These are phyloP conservation scores for Agaricus blazei DNA, from an alignment of 768 basidiomycete genomes.

Conservation along the genomic window DNA sequence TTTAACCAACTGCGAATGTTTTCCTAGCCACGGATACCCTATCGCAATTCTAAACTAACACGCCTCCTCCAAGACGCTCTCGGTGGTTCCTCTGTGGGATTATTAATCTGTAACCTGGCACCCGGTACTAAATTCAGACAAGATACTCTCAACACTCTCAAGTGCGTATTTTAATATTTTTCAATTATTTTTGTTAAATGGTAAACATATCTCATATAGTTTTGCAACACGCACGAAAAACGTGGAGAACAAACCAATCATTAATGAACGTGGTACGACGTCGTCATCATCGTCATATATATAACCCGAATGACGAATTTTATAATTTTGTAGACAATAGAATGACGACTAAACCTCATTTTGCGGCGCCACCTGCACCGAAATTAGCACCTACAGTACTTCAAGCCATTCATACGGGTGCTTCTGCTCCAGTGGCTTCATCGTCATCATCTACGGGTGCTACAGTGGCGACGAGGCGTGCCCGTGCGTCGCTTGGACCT, in stretches of 20 bases:
- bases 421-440: constrained; percentile 27
- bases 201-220: constrained; percentile 22
- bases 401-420: constrained; percentile 25
- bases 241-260: constrained; percentile 74
- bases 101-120: constrained; percentile 85
- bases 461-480: constrained; percentile 15
- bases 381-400: constrained; percentile 43
- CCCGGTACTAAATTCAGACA: constrained; percentile 78
- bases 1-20: constrained; percentile 5
- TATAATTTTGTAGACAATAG: constrained; percentile 42
- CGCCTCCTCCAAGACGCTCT: constrained; percentile 88
- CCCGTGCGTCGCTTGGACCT: constrained; percentile 32
- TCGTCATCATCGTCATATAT: not conserved
- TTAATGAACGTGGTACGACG: constrained; percentile 67
- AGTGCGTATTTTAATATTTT: constrained; percentile 41
- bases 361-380: constrained; percentile 51
- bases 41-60: constrained; percentile 86
- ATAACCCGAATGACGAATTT: not conserved
- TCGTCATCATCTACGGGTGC: constrained; percentile 17
- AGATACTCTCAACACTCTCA: constrained; percentile 89
- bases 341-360: constrained; percentile 54
- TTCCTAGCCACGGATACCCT: constrained; percentile 70
- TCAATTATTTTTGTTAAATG: not conserved
- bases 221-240: constrained; percentile 85
- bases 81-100: constrained; percentile 72